Conservation (phyloP, 805 yeast species). For the Ogataea allantospora region DNA sequence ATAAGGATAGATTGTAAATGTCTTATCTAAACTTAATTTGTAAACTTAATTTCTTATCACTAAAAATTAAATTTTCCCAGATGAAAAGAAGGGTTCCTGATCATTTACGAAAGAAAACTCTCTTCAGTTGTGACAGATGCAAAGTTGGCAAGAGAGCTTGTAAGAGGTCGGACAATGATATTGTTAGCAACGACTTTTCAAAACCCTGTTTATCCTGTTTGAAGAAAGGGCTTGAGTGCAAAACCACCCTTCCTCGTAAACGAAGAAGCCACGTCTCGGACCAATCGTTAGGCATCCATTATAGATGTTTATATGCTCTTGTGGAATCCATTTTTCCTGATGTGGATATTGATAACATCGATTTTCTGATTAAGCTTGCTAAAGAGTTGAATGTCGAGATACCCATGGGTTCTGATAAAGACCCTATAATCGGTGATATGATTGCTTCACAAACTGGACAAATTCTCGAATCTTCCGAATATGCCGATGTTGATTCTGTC, state of each 20-base stretch:
- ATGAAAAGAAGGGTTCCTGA: constrained; percentile 5
- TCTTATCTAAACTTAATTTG: no score
- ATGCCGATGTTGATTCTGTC: neutral
- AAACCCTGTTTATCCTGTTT: constrained; percentile 1
- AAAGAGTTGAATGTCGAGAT: neutral
- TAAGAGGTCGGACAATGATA: no score
- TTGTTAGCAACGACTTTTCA: neutral
- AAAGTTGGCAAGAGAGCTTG: constrained; percentile 1
- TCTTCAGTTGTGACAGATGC: constrained; percentile 4
- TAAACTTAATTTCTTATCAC: no score
- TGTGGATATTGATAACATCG: constrained; percentile 3
- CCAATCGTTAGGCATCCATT: constrained; percentile 3
- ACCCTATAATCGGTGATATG: neutral
- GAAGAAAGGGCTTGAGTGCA: constrained; percentile 3
- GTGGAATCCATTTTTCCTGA: constrained; percentile 2
- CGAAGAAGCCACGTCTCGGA: neutral
- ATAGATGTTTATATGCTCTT: constrained; percentile 1
- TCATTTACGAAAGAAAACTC: constrained; percentile 4
- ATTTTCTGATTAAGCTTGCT: neutral
- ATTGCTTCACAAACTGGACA: neutral
- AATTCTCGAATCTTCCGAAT: neutral
- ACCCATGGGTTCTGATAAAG: neutral
- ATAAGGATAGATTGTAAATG: no score
- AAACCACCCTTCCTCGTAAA: constrained; percentile 5
- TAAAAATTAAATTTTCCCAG: no score